phyloP scores from a whole-genome alignment of 1,284 basidiomycete genomes.

The Paramarasmius palmivorus region DNA sequence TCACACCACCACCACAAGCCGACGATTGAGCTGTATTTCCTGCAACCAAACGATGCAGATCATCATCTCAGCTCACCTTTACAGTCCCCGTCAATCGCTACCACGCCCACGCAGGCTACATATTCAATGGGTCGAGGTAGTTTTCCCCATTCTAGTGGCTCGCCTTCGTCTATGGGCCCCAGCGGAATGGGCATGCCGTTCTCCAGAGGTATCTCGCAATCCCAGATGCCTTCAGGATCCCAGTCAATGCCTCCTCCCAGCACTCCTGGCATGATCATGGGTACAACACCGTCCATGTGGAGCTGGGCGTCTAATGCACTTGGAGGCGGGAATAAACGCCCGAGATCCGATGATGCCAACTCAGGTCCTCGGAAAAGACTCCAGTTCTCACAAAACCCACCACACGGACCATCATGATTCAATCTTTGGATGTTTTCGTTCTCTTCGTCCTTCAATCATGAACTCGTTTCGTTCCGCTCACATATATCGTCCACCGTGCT shows the following conservation, averaged over 20 bases:
- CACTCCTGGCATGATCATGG: background rate
- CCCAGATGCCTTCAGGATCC: background rate
- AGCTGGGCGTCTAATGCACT: background rate
- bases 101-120: background rate
- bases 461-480: too few species aligned
- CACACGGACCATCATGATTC: too few species aligned
- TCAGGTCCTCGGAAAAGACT: too few species aligned
- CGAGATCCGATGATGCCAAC: too few species aligned
- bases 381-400: too few species aligned
- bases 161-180: too few species aligned
- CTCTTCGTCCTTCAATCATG: too few species aligned
- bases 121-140: background rate
- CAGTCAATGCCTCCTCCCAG: background rate
- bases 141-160: too few species aligned
- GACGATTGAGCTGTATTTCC: slow-evolving; percentile 1
- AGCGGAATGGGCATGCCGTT: too few species aligned
- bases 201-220: background rate
- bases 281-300: background rate
- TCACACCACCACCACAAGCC: background rate
- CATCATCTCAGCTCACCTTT: slow-evolving; percentile 1
- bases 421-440: too few species aligned
- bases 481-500: too few species aligned
- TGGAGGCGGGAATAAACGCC: too few species aligned
- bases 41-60: background rate
- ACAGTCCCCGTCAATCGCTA: background rate